These are phyloP conservation scores for Macrolepiota fuliginosa DNA, from an alignment of 768 basidiomycete species.

Conservation along the genomic window DNA sequence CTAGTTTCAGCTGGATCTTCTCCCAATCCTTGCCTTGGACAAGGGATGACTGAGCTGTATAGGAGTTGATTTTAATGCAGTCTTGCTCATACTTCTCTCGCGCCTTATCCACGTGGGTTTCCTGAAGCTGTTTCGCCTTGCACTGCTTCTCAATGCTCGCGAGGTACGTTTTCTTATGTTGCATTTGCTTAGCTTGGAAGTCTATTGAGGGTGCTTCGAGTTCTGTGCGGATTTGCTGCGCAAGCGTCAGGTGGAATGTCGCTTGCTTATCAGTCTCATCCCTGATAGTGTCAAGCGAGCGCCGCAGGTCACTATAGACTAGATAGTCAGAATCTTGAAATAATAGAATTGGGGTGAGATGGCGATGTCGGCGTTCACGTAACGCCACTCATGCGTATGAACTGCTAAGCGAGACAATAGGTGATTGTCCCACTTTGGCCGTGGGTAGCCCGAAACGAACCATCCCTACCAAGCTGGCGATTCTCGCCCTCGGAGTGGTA, in stretches of 20 bases:
- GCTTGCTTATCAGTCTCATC: conserved; percentile 85
- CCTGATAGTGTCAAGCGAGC: conserved; percentile 75
- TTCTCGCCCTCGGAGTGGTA: neutral
- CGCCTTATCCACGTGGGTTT: conserved; percentile 82
- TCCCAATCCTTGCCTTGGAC: conserved; percentile 94
- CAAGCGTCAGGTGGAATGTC: conserved; percentile 66
- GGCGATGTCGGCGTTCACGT: neutral
- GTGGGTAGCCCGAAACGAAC: neutral
- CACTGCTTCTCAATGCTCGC: conserved; percentile 83
- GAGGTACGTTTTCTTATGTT: conserved; percentile 75
- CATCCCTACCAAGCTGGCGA: neutral
- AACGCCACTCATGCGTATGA: neutral
- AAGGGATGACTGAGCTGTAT: conserved; percentile 86
- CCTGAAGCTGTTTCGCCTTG: conserved; percentile 86
- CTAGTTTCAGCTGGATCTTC: conserved; percentile 82
- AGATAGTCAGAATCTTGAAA: conserved; percentile 17
- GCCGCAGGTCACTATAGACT: conserved; percentile 69
- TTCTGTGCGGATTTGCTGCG: conserved; percentile 71
- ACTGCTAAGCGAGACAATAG: neutral
- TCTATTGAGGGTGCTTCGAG: conserved; percentile 64
- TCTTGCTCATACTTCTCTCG: conserved; percentile 93
- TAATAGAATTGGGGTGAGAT: neutral
- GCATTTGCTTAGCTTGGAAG: conserved; percentile 63
- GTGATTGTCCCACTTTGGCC: neutral
- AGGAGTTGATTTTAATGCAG: conserved; percentile 90